A percentile compares a stretch with the other conserved stretches of the same genome.
Evolutionary conservation across 2,329 filamentous ascomycete species (phyloP).

Genomic region (Fusarium palustre): DNA sequence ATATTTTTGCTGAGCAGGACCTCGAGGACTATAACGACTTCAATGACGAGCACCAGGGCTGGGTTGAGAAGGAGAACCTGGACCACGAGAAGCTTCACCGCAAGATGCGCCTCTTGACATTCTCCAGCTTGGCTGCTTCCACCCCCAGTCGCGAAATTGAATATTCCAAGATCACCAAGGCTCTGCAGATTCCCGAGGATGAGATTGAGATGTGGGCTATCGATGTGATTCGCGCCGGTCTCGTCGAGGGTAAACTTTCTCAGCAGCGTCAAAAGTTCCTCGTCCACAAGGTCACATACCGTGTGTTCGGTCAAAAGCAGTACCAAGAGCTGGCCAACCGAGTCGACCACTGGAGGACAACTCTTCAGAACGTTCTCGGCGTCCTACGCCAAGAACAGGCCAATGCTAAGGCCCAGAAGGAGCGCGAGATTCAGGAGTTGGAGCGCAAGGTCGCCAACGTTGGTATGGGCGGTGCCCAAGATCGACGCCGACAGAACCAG

Average conservation of each 20-base stretch:
- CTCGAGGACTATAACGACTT: constrained; percentile 97
- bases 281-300: constrained; percentile 95
- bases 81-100: constrained; percentile 82
- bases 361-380: constrained; percentile 79
- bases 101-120: constrained; percentile 96
- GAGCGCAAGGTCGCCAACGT: constrained; percentile 72
- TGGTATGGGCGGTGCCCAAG: constrained; percentile 52
- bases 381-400: constrained; percentile 85
- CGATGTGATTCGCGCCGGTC: constrained; percentile 93
- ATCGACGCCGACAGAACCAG: constrained; percentile 52
- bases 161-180: constrained; percentile 85
- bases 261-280: constrained; percentile 94
- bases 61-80: constrained; percentile 79
- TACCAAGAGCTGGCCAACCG: constrained; percentile 94
- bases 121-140: constrained; percentile 87
- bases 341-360: constrained; percentile 90
- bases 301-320: constrained; percentile 97
- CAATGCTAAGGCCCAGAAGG: constrained; percentile 80
- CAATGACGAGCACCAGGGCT: constrained; percentile 88
- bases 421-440: constrained; percentile 78
- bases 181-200: constrained; percentile 82
- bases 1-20: constrained; percentile 94
- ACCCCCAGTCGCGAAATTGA: constrained; percentile 87
- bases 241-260: constrained; percentile 96
- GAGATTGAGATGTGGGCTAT: constrained; percentile 99